phyloP scores from a whole-genome alignment of 1,284 basidiomycete species.

The Ganoderma leucocontextum region DNA sequence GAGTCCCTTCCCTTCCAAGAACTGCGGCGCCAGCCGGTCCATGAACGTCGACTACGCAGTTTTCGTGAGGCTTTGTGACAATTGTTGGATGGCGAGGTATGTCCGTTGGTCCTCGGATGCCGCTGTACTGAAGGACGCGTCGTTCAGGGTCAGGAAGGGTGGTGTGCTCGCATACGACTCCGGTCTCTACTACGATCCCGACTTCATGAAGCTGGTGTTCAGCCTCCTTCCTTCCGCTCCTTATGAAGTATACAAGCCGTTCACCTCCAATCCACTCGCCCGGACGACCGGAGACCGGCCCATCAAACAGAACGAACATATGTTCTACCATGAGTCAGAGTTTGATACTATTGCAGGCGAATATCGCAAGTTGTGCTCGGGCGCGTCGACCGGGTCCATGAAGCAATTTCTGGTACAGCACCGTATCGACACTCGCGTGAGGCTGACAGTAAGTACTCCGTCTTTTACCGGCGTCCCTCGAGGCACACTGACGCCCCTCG shows the following conservation, averaged over 20 bases:
- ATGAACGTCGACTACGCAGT: slow-evolving; percentile 3
- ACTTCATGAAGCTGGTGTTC: not conserved
- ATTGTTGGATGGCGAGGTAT: not conserved
- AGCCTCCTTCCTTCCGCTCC: not conserved
- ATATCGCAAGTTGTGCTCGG: not conserved
- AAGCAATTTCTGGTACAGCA: not conserved
- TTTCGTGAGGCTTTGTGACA: not conserved
- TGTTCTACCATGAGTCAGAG: not conserved
- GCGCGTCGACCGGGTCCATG: not conserved
- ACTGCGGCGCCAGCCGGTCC: not conserved
- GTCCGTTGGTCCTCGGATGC: not conserved
- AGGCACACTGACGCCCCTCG: not conserved
- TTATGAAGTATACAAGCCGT: not conserved
- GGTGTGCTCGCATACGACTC: not conserved
- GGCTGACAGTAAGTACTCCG: not conserved
- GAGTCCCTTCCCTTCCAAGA: not conserved
- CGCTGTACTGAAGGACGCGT: not conserved
- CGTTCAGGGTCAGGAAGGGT: not conserved
- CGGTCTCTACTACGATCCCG: not conserved
- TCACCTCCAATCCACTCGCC: not conserved
- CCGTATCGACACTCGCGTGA: not conserved
- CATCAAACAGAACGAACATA: not conserved
- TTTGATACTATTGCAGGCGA: not conserved
- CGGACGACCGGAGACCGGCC: not conserved
- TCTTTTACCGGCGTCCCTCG: not conserved